Evolutionary conservation across 1,284 basidiomycete species (phyloP).

Genomic region (Hypsizygus ulmarius): DNA sequence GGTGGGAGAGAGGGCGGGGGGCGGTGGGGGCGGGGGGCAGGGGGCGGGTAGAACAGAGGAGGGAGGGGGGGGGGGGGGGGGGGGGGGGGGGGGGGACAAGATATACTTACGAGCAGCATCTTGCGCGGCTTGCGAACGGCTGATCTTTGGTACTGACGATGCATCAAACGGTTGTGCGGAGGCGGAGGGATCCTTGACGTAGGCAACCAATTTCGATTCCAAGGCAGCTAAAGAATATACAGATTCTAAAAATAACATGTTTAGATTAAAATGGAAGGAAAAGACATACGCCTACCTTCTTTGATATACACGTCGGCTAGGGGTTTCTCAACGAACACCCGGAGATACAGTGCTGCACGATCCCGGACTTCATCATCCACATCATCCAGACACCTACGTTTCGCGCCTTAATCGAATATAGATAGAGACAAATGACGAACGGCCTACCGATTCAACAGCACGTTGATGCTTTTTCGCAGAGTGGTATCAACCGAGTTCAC

Average conservation of each 20-base stretch:
- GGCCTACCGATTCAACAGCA: slow-evolving; percentile 76
- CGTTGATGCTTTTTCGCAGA: slow-evolving; percentile 84
- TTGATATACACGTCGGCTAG: slow-evolving; percentile 87
- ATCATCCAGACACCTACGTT: slow-evolving; percentile 87
- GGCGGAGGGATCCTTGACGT: slow-evolving; percentile 79
- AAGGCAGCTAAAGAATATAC: slow-evolving; percentile 86
- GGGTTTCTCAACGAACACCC: slow-evolving; percentile 76
- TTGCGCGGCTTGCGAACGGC: slow-evolving; percentile 83
- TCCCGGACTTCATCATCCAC: slow-evolving; percentile 99
- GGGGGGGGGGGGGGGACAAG: background rate
- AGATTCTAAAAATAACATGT: slow-evolving; percentile 63
- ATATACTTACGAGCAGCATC: slow-evolving; percentile 73
- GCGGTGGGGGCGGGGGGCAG: no score
- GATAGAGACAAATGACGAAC: background rate
- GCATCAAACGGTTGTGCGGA: slow-evolving; percentile 74
- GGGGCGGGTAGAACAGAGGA: no score
- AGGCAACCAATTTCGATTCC: slow-evolving; percentile 85
- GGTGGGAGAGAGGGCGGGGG: no score
- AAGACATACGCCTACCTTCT: slow-evolving; percentile 61
- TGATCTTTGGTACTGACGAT: slow-evolving; percentile 85
- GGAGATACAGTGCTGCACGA: slow-evolving; percentile 92
- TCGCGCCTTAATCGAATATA: slow-evolving; percentile 8
- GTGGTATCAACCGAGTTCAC: slow-evolving; percentile 79
- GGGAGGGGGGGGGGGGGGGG: no score
- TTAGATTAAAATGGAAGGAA: slow-evolving; percentile 4